A percentile compares a stretch with the other conserved stretches of the same genome.
Conservation (phyloP, 2,329 filamentous ascomycete species). For the Penicillium sp. region DNA sequence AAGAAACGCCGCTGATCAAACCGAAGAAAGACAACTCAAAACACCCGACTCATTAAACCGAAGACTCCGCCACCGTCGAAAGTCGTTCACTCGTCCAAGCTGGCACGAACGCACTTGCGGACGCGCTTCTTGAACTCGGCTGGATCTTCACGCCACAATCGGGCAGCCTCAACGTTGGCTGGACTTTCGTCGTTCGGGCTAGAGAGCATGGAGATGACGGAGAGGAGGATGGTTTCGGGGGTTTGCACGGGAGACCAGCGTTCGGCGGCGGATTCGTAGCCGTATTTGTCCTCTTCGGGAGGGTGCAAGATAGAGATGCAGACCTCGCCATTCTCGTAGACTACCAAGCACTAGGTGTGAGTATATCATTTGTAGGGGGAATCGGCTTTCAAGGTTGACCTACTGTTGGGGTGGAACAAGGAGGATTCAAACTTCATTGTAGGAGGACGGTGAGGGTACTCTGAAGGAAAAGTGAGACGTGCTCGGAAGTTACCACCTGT, state of each 20-base stretch:
- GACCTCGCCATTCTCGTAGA: constrained; percentile 82
- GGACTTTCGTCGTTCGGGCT: constrained; percentile 94
- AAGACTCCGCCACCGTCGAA: background rate
- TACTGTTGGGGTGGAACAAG: constrained; percentile 90
- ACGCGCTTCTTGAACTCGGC: constrained; percentile 78
- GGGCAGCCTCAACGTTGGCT: constrained; percentile 90
- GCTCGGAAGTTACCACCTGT: constrained; percentile 91
- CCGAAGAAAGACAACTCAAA: background rate
- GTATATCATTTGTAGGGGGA: background rate
- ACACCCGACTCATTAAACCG: background rate
- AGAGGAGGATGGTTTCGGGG: constrained; percentile 89
- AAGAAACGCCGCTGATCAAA: background rate
- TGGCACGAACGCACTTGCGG: constrained; percentile 76
- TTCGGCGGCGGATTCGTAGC: constrained; percentile 87
- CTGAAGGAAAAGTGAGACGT: constrained; percentile 74
- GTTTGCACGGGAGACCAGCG: constrained; percentile 94
- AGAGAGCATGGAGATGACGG: constrained; percentile 87
- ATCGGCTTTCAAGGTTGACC: constrained; percentile 23
- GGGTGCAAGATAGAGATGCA: constrained; percentile 98
- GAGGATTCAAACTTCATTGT: constrained; percentile 83
- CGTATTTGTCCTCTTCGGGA: constrained; percentile 89
- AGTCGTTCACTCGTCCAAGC: constrained; percentile 61
- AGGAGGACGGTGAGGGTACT: constrained; percentile 86
- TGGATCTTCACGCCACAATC: constrained; percentile 79
- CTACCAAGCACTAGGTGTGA: constrained; percentile 34